phyloP scores from a whole-genome alignment of 441 rosid genomes.

The Pelargonium exstipulatum region DNA sequence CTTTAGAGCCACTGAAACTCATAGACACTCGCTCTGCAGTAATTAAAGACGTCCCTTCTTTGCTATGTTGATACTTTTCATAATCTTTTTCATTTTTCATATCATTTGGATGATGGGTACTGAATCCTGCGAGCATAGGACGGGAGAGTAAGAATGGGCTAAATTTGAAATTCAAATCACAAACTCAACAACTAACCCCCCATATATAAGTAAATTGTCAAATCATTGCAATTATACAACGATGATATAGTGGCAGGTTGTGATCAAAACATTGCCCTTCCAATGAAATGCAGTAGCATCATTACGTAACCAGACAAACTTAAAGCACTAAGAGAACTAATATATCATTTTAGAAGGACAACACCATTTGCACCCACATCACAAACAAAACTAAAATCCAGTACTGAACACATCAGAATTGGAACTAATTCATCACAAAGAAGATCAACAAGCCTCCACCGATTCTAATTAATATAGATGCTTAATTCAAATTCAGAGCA shows the following conservation, averaged over 20 bases:
- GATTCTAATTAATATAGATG: background rate
- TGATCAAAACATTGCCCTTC: too few relatives aligned
- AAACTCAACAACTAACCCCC: background rate
- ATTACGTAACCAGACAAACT: background rate
- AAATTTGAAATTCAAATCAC: slow-evolving; percentile 26
- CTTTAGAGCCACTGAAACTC: slow-evolving; percentile 30
- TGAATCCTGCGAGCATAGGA: slow-evolving; percentile 14
- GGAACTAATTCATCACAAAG: background rate
- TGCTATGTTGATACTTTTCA: background rate
- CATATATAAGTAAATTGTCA: background rate
- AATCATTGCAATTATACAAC: background rate
- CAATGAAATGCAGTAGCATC: too few relatives aligned
- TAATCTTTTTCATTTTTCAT: background rate
- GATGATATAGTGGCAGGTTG: too few relatives aligned
- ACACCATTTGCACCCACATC: background rate
- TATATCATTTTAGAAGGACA: background rate
- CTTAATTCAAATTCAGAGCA: slow-evolving; percentile 1
- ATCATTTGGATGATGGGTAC: background rate
- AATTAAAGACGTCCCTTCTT: background rate
- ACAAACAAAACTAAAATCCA: background rate
- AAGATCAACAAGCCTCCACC: background rate
- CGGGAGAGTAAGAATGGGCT: background rate
- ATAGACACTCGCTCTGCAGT: background rate
- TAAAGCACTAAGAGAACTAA: background rate
- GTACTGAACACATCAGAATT: background rate